Conservation (phyloP, 2,329 filamentous ascomycete species). For the Diatrype stigma region DNA sequence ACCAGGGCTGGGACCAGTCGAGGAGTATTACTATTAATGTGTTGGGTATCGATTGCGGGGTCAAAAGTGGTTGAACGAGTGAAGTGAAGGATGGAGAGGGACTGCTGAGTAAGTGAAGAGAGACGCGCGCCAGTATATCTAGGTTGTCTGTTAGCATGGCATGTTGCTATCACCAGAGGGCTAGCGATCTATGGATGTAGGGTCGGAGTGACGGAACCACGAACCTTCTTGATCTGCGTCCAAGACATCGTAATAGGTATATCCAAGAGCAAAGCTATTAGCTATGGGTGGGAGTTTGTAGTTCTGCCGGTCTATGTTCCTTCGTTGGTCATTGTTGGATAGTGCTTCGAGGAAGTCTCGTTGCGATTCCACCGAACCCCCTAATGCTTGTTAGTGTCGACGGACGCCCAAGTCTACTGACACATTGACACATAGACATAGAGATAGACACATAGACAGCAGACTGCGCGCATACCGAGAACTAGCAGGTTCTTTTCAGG, state of each 20-base stretch:
- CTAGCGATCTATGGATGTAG: slow-evolving; percentile 55
- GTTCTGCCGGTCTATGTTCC: slow-evolving; percentile 50
- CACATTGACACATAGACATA: too few species aligned
- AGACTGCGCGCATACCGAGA: slow-evolving; percentile 53
- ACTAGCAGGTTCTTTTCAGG: slow-evolving; percentile 90
- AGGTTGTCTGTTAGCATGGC: slow-evolving; percentile 12
- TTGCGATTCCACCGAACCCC: slow-evolving; percentile 78
- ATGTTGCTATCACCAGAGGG: background rate
- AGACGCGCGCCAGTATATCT: slow-evolving; percentile 89
- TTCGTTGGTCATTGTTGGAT: slow-evolving; percentile 49
- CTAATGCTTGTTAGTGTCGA: slow-evolving; percentile 41
- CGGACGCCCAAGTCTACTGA: slow-evolving; percentile 1
- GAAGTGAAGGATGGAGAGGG: slow-evolving; percentile 79
- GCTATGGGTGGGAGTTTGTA: slow-evolving; percentile 71
- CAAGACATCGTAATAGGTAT: slow-evolving; percentile 91
- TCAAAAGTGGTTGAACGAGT: slow-evolving; percentile 79
- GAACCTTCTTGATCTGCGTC: slow-evolving; percentile 89
- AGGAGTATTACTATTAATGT: slow-evolving; percentile 87
- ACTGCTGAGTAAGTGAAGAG: slow-evolving; percentile 81
- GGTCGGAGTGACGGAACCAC: slow-evolving; percentile 9
- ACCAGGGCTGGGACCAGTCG: slow-evolving; percentile 92
- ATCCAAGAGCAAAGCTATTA: slow-evolving; percentile 88
- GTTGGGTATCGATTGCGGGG: slow-evolving; percentile 76
- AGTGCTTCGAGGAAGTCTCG: slow-evolving; percentile 73
- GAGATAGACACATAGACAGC: background rate